Base-by-base conservation (phyloP, 164 flowering plant genomes). In the Chimonanthus praecox region DNA sequence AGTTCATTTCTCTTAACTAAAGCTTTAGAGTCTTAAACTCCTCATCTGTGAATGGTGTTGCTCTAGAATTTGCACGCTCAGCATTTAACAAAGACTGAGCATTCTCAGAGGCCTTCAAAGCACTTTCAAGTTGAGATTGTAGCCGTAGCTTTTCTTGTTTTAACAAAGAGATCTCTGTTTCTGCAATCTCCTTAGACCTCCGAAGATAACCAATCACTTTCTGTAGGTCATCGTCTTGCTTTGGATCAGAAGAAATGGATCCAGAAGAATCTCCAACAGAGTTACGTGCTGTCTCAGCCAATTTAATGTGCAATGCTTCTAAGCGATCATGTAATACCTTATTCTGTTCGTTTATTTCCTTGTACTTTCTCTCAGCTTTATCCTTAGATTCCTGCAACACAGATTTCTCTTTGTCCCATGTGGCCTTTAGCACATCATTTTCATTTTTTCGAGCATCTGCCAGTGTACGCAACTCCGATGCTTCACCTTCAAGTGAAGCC, bases 341-440 rank as follows among this genome's bases (percentile, higher is more conserved):
- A 78, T 95, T 95, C 92, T 90, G 97, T 78, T 94, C 97, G 83
- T 92, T 85, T 49, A 92, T 73, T 77, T 95, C 99, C 76, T 69
- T 75, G 78, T 87, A 93, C 71, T 89, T 90, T 73, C 77, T 88
- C 80, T 88, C 94, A 65, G 89, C 89, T 74, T 86, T 89, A 78
- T 64, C 78, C 81, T 82, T 89, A 33, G 81, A 81, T 60, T 78
- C 78, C 74, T 87, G 96, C 47, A 91, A 76, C 5, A 77, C 50
- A 51, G 82, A 71, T 77, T 85, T 90, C 74, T 90, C 97, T 8
- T 60, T 65, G 73, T 82, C 88, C 94, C 90, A 89, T 71, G 84
- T 89, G 61, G 81, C 75, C 80, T 88, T 90, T 44, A 95, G 74
- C 54, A 85, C 86, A 64, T 73, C 80, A 85, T 84, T 92, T 85